These are phyloP conservation scores for Moesziomyces parantarcticus DNA, from an alignment of 1,284 basidiomycete species.

Conservation along the genomic window DNA sequence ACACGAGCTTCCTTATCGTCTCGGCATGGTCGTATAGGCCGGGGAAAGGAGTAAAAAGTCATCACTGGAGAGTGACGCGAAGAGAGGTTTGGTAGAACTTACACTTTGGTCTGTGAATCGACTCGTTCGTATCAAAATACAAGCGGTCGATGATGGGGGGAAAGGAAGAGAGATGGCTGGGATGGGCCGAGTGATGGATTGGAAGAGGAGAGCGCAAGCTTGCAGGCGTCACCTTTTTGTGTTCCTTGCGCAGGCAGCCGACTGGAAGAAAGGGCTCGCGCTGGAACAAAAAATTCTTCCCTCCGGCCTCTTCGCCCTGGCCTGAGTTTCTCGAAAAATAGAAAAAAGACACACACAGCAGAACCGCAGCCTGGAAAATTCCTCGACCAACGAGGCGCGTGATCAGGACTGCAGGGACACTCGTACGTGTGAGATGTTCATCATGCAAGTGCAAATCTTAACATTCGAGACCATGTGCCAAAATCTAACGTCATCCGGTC, in stretches of 20 bases:
- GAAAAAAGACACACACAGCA: neutral
- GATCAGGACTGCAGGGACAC: conserved; percentile 1
- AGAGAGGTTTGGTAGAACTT: conserved; percentile 15
- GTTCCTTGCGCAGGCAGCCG: neutral
- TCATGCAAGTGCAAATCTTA: neutral
- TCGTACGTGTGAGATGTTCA: conserved; percentile 8
- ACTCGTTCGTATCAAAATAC: conserved; percentile 29
- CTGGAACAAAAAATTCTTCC: conserved; percentile 22
- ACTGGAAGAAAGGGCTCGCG: conserved; percentile 8
- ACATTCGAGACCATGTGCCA: neutral
- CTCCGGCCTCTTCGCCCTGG: neutral
- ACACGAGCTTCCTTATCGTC: conserved; percentile 66
- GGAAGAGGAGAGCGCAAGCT: neutral
- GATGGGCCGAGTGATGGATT: neutral
- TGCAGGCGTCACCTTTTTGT: neutral
- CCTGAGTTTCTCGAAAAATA: conserved; percentile 17
- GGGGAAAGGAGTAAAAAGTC: conserved; percentile 67
- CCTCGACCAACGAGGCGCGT: neutral
- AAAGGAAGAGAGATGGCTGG: neutral
- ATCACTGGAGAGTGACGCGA: conserved; percentile 38
- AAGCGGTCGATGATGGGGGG: conserved; percentile 35
- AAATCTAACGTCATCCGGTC: conserved; percentile 29
- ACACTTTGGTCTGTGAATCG: conserved; percentile 31
- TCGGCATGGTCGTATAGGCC: conserved; percentile 68
- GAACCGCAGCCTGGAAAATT: conserved; percentile 24